A percentile compares a stretch with the other conserved stretches of the same genome.
phyloP scores from a whole-genome alignment of 2,329 filamentous ascomycete species.

The Colletotrichum coccodes region DNA sequence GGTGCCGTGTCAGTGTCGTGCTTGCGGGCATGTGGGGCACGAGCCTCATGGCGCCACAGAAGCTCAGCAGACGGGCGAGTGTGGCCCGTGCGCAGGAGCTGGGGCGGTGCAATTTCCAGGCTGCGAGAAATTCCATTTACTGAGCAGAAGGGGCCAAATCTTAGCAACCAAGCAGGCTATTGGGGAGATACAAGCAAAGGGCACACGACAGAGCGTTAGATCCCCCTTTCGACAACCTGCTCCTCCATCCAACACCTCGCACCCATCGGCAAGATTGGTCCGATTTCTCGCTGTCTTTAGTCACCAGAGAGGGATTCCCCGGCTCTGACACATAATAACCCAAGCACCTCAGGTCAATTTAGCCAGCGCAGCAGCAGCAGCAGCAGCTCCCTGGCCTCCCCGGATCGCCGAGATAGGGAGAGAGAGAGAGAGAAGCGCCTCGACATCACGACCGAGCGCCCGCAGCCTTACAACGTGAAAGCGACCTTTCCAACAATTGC shows the following conservation, averaged over 20 bases:
- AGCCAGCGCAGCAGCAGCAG: conserved; percentile 11
- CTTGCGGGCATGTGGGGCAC: neutral
- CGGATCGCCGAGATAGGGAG: conserved; percentile 32
- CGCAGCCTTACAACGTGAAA: conserved; percentile 4
- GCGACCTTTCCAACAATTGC: neutral
- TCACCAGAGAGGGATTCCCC: conserved; percentile 1
- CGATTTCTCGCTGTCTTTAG: neutral
- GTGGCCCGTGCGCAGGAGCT: conserved; percentile 24
- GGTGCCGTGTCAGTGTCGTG: neutral
- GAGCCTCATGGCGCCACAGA: conserved; percentile 22
- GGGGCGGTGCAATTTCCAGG: conserved; percentile 30
- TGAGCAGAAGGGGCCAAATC: conserved; percentile 19
- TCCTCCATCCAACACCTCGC: conserved; percentile 4
- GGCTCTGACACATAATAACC: conserved; percentile 7
- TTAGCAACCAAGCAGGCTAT: conserved; percentile 24
- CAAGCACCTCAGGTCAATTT: conserved; percentile 4
- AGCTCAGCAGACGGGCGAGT: neutral
- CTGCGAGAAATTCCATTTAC: conserved; percentile 34
- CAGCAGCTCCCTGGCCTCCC: conserved; percentile 21
- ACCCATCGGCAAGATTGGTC: conserved; percentile 23
- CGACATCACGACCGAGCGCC: conserved; percentile 28
- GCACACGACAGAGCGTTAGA: conserved; percentile 26
- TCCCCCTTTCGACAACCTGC: neutral
- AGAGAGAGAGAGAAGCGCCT: conserved; percentile 15
- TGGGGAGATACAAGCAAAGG: conserved; percentile 29